Conservation (phyloP, 1,284 basidiomycete genomes). For the Ustilago esculenta region DNA sequence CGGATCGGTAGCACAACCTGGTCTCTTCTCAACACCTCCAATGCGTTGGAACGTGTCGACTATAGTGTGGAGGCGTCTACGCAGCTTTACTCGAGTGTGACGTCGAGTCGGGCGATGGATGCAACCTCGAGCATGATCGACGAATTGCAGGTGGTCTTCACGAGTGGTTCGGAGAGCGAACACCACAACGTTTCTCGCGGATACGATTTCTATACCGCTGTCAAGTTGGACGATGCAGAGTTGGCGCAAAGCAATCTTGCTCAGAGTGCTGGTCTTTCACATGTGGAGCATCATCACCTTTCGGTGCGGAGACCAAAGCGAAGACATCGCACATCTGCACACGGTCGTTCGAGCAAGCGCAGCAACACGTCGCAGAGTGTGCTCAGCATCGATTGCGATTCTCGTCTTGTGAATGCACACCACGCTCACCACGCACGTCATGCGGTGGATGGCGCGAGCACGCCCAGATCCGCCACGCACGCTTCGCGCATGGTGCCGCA, state of each 20-base stretch:
- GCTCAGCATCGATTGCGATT: conserved; percentile 36
- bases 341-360: conserved; percentile 43
- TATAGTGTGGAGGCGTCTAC: conserved; percentile 31
- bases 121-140: conserved; percentile 4
- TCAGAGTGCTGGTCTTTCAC: conserved; percentile 40
- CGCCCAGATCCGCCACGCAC: background rate
- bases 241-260: conserved; percentile 41
- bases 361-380: conserved; percentile 45
- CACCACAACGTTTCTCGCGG: conserved; percentile 1
- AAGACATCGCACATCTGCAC: conserved; percentile 33
- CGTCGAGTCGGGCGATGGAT: conserved; percentile 22
- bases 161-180: conserved; percentile 32
- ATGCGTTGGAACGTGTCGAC: conserved; percentile 16
- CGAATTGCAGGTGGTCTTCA: conserved; percentile 28
- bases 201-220: conserved; percentile 3
- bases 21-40: conserved; percentile 30
- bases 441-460: too few species aligned
- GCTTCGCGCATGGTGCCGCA: conserved; percentile 14
- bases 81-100: conserved; percentile 38
- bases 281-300: conserved; percentile 18
- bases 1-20: conserved; percentile 36
- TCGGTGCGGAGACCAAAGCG: conserved; percentile 45
- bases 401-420: conserved; percentile 9
- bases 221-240: conserved; percentile 20
- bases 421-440: background rate